Conservation (phyloP, 2,329 filamentous ascomycete species). For the Penicillium sp. region DNA sequence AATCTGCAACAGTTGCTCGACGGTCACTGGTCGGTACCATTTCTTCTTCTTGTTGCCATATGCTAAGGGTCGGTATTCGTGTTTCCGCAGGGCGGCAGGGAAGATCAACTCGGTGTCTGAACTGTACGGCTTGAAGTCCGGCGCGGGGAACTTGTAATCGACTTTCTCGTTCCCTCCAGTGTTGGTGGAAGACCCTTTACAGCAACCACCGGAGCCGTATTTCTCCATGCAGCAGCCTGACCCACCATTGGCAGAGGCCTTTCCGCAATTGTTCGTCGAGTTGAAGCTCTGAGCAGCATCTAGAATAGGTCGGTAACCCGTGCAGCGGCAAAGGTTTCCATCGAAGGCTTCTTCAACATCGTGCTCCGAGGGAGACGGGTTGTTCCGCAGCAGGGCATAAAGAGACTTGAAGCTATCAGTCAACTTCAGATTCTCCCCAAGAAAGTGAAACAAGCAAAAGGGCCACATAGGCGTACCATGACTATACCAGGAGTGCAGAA, state of each 20-base stretch:
- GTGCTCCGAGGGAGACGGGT: constrained; percentile 70
- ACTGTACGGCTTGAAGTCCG: constrained; percentile 90
- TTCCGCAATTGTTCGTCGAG: constrained; percentile 54
- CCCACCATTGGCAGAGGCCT: constrained; percentile 57
- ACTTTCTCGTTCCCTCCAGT: constrained; percentile 30
- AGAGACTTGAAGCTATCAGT: constrained; percentile 58
- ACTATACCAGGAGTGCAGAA: constrained; percentile 98
- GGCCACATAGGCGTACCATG: constrained; percentile 55
- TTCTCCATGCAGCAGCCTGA: constrained; percentile 70
- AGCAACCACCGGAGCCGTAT: constrained; percentile 61
- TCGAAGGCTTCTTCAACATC: constrained; percentile 96
- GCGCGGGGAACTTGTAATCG: constrained; percentile 68
- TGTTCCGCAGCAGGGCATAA: constrained; percentile 87
- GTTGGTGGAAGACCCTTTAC: constrained; percentile 57
- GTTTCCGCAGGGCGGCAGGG: constrained; percentile 77
- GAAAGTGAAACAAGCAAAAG: neutral
- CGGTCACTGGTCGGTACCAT: constrained; percentile 86
- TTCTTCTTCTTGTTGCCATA: constrained; percentile 94
- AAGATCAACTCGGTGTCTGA: constrained; percentile 95
- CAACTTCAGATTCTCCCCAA: neutral
- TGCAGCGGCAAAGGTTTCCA: constrained; percentile 92
- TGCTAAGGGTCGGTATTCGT: constrained; percentile 74
- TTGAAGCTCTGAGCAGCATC: constrained; percentile 88
- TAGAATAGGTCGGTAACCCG: constrained; percentile 88
- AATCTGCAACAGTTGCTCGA: constrained; percentile 86